phyloP scores from a whole-genome alignment of 805 yeast species.

The Myxozyma monticola region DNA sequence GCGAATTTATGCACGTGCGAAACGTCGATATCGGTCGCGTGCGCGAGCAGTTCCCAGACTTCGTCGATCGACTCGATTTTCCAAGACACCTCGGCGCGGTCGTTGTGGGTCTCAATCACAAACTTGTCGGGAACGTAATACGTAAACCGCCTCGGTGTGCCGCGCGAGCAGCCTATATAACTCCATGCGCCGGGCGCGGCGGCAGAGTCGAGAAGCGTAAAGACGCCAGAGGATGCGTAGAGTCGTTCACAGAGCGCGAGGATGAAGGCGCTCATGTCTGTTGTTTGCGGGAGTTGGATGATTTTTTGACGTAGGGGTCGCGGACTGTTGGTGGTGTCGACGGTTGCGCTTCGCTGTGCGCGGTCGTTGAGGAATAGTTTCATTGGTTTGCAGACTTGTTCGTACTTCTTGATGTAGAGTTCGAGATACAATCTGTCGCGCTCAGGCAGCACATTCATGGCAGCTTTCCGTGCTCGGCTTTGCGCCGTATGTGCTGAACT shows the following conservation, averaged over 20 bases:
- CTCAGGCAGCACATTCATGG: not conserved
- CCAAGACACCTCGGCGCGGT: not conserved
- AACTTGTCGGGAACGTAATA: slow-evolving; percentile 15
- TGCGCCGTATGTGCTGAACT: slow-evolving; percentile 4
- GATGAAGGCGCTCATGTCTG: slow-evolving; percentile 4
- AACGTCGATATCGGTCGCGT: not conserved
- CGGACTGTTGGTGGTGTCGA: not conserved
- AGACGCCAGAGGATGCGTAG: not conserved
- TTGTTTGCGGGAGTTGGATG: not conserved
- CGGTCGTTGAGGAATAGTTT: not conserved
- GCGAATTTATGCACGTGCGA: not conserved
- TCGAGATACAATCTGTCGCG: not conserved
- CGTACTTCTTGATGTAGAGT: not conserved
- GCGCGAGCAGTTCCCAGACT: slow-evolving; percentile 20
- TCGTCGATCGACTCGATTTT: slow-evolving; percentile 10
- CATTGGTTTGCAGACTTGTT: not conserved
- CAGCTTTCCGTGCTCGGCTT: not conserved
- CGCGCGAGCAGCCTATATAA: slow-evolving; percentile 58
- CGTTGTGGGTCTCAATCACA: slow-evolving; percentile 4
- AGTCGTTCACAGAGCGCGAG: slow-evolving; percentile 10
- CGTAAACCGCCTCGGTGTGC: slow-evolving; percentile 1
- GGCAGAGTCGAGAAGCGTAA: slow-evolving; percentile 65
- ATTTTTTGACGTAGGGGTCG: slow-evolving; percentile 7
- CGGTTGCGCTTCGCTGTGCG: not conserved
- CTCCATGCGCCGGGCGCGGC: slow-evolving; percentile 86